Evolutionary conservation across 768 basidiomycete species (phyloP), one percentile per base, ranked within the genome.

Genomic region (Phanerochaete carnosa): DNA sequence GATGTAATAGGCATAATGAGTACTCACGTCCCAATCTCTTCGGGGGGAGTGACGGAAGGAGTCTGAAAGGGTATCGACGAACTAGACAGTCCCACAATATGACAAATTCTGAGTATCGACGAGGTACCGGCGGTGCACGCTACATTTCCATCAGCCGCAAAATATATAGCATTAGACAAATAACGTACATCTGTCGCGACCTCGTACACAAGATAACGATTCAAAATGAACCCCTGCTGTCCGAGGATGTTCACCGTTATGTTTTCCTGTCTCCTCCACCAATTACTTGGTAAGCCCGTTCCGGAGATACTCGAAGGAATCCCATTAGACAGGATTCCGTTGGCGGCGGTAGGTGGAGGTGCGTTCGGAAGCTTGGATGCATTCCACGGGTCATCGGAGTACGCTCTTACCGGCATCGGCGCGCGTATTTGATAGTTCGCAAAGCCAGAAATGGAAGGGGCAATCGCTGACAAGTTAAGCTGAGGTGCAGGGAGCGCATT

Each of bases 41-140:
- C 0, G 97, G 97, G 16, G 97, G 97, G 30, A 98, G 75, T 2
- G 84, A 76, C 19, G 92, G 88, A 64, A 98, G 82, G 26, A 98
- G 77, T 50, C 97, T 86, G 83, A 98, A 98, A 1, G 97, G 95
- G 76, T 98, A 98, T 57, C 95, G 84, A 64, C 88, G 85, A 55
- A 84, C 73, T 46, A 99, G 79, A 63, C 87, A 89, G 64, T 98
- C 95, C 85, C 92, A 90, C 28, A 98, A 77, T 73, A 90, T 95
- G 11, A 82, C 83, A 71, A 98, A 99, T 72, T 99, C 97, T 7
- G 92, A 94, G 72, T 98, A 99, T 59, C 97, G 83, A 56, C 96
- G 79, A 29, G 86, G 79, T 23, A 98, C 91, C 15, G 92, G 77
- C 13, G 81, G 76, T 4, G 83, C 85, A 53, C 86, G 80, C 82